Evolutionary conservation across 192 early-diverging fungal genomes (phyloP), one percentile per base, ranked within the genome.

Genomic region (Podochytrium sp.): DNA sequence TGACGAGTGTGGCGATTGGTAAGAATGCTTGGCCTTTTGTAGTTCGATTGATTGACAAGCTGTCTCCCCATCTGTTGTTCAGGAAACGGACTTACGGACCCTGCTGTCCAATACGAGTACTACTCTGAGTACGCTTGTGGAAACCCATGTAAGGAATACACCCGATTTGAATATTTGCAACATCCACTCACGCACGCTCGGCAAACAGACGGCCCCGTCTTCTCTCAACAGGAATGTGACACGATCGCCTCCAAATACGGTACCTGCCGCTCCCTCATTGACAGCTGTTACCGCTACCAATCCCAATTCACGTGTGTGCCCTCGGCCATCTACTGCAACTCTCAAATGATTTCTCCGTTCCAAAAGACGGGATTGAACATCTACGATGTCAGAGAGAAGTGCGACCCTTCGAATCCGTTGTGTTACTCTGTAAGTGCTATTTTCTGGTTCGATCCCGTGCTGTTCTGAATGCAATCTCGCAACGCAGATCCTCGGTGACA

Each of bases 51-150:
- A 5, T 80, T 96, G 57, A 82, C 91, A 34, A n/a, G n/a, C 93
- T 98, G 65, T 39, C 43, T 52, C 12, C 30, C 39, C 43, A 1
- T 67, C 37, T 47, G 2, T 52, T 95, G n/a, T n/a, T n/a, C n/a
- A n/a, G n/a, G 97, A 29, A 98, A 99, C 79, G 96, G 97, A 12
- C 78, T 94, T 69, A 93, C 92, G 0, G 94, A 99, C 58, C 93
- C 95, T 37, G 81, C 92, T 55, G 83, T 89, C 16, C 97, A 99
- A 84, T 95, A 92, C 83, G 87, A 92, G 81, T 90, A 92, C 78
- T 98, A 96, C 79, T 84, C 91, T 12, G 86, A 80, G 50, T 69
- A 79, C 40, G 79, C 67, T 27, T 75, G 74, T 39, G 64, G 56
- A 59, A 77, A 77, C 61, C 63, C 76, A 39, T 73, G 49, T 58